Percentiles rank a stretch among this genome's conserved stretches.
phyloP scores from a whole-genome alignment of 2,329 filamentous ascomycete genomes.

The Epichloe typhina region DNA sequence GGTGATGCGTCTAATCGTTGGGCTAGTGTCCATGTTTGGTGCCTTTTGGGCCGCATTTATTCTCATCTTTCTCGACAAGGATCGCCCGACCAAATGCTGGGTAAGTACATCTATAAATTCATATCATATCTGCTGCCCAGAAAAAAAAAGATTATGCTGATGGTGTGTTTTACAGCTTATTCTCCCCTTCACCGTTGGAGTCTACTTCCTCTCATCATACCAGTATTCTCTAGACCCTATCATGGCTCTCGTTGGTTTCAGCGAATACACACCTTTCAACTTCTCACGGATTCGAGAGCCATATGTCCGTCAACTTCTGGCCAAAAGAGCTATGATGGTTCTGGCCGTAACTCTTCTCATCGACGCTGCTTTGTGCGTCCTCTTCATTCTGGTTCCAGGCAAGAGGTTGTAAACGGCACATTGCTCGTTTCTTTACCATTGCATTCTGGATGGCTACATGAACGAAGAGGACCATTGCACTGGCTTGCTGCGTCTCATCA shows the following conservation, averaged over 20 bases:
- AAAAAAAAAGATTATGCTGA: constrained; percentile 8
- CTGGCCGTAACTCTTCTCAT: constrained; percentile 62
- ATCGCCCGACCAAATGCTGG: constrained; percentile 66
- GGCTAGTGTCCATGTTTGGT: constrained; percentile 70
- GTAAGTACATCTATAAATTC: constrained; percentile 37
- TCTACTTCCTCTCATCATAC: constrained; percentile 81
- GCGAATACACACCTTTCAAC: constrained; percentile 92
- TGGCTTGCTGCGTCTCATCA: constrained; percentile 3
- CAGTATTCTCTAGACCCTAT: constrained; percentile 93
- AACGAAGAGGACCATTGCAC: not conserved
- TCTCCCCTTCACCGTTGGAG: constrained; percentile 79
- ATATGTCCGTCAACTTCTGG: constrained; percentile 75
- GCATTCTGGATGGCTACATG: not conserved
- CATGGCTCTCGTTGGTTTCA: constrained; percentile 76
- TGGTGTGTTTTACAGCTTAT: constrained; percentile 38
- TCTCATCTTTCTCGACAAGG: constrained; percentile 78
- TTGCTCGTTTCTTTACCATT: not conserved
- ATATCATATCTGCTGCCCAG: constrained; percentile 6
- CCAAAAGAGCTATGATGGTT: constrained; percentile 72
- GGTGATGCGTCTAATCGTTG: constrained; percentile 72
- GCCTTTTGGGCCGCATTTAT: constrained; percentile 91
- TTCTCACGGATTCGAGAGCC: constrained; percentile 82
- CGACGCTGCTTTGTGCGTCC: constrained; percentile 67
- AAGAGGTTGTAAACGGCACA: constrained; percentile 48
- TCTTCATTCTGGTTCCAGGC: constrained; percentile 93